Evolutionary conservation across 2,329 filamentous ascomycete genomes (phyloP), one percentile per base, ranked within the genome.

Genomic region (Claviceps sp.): DNA sequence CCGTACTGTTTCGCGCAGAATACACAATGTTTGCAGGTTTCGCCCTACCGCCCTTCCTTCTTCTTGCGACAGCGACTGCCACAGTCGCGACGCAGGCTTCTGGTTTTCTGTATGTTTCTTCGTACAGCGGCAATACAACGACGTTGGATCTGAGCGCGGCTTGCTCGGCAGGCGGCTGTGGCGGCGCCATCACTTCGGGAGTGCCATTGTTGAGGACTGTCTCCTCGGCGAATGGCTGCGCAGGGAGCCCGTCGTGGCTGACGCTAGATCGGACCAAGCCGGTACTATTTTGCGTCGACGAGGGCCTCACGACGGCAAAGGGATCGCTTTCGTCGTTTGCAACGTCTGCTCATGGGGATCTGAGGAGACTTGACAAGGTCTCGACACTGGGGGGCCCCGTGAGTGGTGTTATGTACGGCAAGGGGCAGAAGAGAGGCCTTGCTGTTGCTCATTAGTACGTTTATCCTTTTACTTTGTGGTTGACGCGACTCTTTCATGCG

Each of bases 221-320:
- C 18, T 70, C 70, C 50, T 63, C 65, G 3, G 70, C 69, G 22
- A 69, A 67, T 50, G 68, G 66, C 37, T 84, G 80, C 63, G 75
- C 70, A 9, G 64, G 68, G 2, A 75, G 73, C 54, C 76, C 81
- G 5, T 76, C 78, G 11, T 85, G 81, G 80, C 66, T 85, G 52
- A 76, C 77, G 20, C 69, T 81, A 20, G 75, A 81, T 60, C 63
- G 69, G 53, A 60, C 67, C 46, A 70, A 72, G 55, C 67, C 68
- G 22, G 63, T 72, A 13, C 67, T 85, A 11, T 81, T 78, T 66
- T 85, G 81, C 64, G 59, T 78, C 45, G 75, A 85, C 57, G 82
- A 85, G 68, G 77, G 73, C 22, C 65, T 74, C 45, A 62, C 62
- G 22, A 57, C 62, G 4, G 61, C 66, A n/a, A 71, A 77, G 55